phyloP scores from a whole-genome alignment of 176 grass and related monocot species.

The Dactylis glomerata region DNA sequence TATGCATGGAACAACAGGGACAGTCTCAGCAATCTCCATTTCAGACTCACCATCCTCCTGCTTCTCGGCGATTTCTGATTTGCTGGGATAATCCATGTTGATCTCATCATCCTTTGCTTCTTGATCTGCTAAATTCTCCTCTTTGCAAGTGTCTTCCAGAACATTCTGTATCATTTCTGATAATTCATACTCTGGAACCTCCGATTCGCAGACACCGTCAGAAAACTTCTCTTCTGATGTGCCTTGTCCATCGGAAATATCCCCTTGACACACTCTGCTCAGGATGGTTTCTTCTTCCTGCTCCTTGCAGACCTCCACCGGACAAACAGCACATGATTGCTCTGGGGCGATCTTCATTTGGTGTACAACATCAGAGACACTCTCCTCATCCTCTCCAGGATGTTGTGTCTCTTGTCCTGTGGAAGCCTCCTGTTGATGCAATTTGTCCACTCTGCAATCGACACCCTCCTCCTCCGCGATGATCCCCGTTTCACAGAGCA shows the following conservation, averaged over 20 bases:
- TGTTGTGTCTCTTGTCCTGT: neutral
- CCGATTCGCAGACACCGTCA: neutral
- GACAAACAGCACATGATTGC: neutral
- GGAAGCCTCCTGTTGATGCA: neutral
- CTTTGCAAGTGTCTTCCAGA: neutral
- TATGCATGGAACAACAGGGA: neutral
- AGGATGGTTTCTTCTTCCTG: constrained; percentile 18
- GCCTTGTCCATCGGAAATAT: neutral
- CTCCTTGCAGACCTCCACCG: constrained; percentile 9
- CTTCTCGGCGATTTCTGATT: neutral
- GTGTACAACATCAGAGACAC: neutral
- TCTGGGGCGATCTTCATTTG: neutral
- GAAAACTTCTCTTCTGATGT: constrained; percentile 6
- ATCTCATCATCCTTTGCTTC: neutral
- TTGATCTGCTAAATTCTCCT: neutral
- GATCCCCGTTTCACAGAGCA: neutral
- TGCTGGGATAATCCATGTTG: neutral
- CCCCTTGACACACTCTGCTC: neutral
- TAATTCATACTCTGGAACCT: constrained; percentile 2
- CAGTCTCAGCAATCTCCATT: constrained; percentile 36
- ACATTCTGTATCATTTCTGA: neutral
- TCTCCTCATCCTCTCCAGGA: neutral
- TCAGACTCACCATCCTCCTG: constrained; percentile 25
- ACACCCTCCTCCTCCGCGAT: neutral
- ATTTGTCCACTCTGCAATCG: neutral